Percentiles rank a stretch among this genome's conserved stretches.
Conservation (phyloP, 108 stramenopile genomes). For the Pseudonitzschia pungens region DNA sequence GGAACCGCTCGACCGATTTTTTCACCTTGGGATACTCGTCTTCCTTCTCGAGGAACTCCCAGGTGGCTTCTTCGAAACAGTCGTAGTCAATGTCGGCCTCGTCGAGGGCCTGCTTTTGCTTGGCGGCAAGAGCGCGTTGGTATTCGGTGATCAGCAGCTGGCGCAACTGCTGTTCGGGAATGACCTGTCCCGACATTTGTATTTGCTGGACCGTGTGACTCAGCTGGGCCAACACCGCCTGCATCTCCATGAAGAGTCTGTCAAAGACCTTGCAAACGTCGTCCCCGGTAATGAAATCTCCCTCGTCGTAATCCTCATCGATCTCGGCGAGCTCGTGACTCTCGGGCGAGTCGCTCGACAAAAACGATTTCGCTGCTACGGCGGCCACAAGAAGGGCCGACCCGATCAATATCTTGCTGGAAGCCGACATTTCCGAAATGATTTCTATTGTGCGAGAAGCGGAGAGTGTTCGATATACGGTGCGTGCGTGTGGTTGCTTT, state of each 20-base stretch:
- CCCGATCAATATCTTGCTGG: slow-evolving; percentile 7
- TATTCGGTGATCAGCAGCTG: slow-evolving; percentile 72
- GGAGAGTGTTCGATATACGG: no score
- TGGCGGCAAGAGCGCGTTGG: slow-evolving; percentile 63
- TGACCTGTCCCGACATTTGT: slow-evolving; percentile 82
- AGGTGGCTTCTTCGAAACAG: slow-evolving; percentile 88
- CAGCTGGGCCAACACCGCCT: slow-evolving; percentile 73
- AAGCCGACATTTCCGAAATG: slow-evolving; percentile 4
- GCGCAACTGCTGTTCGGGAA: slow-evolving; percentile 79
- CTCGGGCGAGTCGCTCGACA: not conserved
- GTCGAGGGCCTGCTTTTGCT: slow-evolving; percentile 65
- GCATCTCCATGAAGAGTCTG: slow-evolving; percentile 82
- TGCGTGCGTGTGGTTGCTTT: no score
- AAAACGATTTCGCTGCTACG: not conserved
- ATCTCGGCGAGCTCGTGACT: slow-evolving; percentile 40
- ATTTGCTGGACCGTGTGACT: slow-evolving; percentile 85
- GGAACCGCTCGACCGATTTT: slow-evolving; percentile 80
- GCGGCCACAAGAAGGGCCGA: slow-evolving; percentile 15
- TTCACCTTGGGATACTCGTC: slow-evolving; percentile 72
- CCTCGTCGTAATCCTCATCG: slow-evolving; percentile 56
- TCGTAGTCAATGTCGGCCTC: slow-evolving; percentile 85
- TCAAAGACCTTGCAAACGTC: slow-evolving; percentile 81
- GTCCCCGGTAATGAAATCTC: slow-evolving; percentile 62
- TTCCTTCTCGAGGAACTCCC: slow-evolving; percentile 73
- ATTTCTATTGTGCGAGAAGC: no score